These are phyloP conservation scores for Fusarium euwallaceae DNA, from an alignment of 2,329 filamentous ascomycete species.

Conservation along the genomic window DNA sequence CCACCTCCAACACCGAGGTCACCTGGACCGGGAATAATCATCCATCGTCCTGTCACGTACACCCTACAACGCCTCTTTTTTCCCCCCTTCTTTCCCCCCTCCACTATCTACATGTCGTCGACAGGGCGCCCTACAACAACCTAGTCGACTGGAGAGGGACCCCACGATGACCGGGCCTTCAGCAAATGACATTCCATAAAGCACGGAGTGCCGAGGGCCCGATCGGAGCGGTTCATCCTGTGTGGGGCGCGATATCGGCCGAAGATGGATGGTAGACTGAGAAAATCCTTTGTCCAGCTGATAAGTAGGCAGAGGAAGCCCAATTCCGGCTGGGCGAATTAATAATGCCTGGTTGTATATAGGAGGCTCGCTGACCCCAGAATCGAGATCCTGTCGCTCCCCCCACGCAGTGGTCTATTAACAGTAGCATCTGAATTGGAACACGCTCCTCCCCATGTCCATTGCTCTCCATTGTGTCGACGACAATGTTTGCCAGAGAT, in stretches of 20 bases:
- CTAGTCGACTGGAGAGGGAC: not conserved
- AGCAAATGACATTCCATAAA: conserved; percentile 21
- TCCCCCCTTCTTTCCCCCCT: not conserved
- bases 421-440: conserved; percentile 20
- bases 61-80: not conserved
- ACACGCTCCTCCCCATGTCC: conserved; percentile 2
- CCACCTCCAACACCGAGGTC: not conserved
- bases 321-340: conserved; percentile 3
- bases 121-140: conserved; percentile 20
- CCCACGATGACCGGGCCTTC: not conserved
- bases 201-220: conserved; percentile 6
- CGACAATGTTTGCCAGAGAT: conserved; percentile 39
- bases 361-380: conserved; percentile 20
- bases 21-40: conserved; percentile 2
- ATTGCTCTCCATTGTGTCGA: conserved; percentile 12
- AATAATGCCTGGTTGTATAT: conserved; percentile 31
- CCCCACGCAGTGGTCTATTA: conserved; percentile 1
- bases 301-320: not conserved
- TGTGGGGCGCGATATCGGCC: conserved; percentile 42
- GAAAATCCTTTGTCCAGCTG: conserved; percentile 19
- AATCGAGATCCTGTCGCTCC: not conserved
- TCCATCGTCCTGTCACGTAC: not conserved
- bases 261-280: conserved; percentile 14
- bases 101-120: not conserved
- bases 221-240: conserved; percentile 12